Evolutionary conservation across 2,329 filamentous ascomycete species (phyloP).

Genomic region (Apiospora hydei): DNA sequence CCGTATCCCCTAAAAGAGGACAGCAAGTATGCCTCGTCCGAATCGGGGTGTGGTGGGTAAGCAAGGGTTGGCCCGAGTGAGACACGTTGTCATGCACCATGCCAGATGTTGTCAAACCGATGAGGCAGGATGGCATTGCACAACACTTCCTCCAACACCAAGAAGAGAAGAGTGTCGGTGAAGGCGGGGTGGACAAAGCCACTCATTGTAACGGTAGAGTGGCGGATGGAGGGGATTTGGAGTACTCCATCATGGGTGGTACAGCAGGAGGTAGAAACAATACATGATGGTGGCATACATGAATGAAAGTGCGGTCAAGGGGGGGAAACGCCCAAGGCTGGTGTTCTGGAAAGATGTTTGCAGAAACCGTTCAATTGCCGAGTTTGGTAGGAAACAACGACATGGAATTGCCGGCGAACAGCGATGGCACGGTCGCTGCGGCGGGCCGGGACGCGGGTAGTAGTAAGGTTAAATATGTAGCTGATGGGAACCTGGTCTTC

Average conservation of each 20-base stretch:
- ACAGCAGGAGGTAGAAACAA: conserved; percentile 4
- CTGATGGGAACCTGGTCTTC: conserved; percentile 16
- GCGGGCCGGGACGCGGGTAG: conserved; percentile 15
- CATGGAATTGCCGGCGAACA: background rate
- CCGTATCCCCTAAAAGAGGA: background rate
- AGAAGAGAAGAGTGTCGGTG: conserved; percentile 5
- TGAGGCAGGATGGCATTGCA: conserved; percentile 9
- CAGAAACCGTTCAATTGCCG: conserved; percentile 6
- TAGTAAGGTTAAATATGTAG: background rate
- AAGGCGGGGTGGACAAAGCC: background rate
- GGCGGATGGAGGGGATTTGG: conserved; percentile 4
- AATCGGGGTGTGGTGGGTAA: conserved; percentile 1
- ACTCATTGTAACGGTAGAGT: background rate
- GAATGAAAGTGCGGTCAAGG: conserved; percentile 10
- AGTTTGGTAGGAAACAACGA: background rate
- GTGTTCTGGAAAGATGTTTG: background rate
- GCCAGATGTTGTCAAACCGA: conserved; percentile 16
- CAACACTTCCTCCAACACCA: background rate
- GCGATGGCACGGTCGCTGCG: conserved; percentile 11
- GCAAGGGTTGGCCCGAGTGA: background rate
- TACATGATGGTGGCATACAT: background rate
- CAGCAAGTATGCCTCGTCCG: conserved; percentile 9
- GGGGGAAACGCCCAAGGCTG: background rate
- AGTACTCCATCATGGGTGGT: conserved; percentile 15
- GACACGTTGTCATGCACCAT: conserved; percentile 13